Conservation (phyloP, 176 grass and related monocot genomes). For the Triticum aestivum region IWGSC_CS_RefSeq_v2.1 NC_057806.1:594112941-594113440, state of each 20-base stretch:
- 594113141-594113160: neutral
- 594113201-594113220: neutral
- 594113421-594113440: slow-evolving; percentile 51
- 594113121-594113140: neutral
- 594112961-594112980: neutral
- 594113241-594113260: neutral
- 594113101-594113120: neutral
- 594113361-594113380: slow-evolving; percentile 98
- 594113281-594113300: neutral
- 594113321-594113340: slow-evolving; percentile 50
- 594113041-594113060: neutral
- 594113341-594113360: slow-evolving; percentile 94
- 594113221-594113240: neutral
- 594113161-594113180: slow-evolving; percentile 1
- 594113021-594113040: neutral
- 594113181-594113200: neutral
- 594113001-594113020: neutral
- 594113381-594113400: slow-evolving; percentile 95
- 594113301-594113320: neutral
- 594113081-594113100: neutral
- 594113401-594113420: slow-evolving; percentile 86
- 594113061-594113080: neutral
- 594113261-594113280: neutral
- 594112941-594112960: neutral
- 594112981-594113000: neutral